Percentiles rank a stretch among this genome's conserved stretches.
Conservation (phyloP, 23 red algal species). For the Gracilariopsis chorda region DNA sequence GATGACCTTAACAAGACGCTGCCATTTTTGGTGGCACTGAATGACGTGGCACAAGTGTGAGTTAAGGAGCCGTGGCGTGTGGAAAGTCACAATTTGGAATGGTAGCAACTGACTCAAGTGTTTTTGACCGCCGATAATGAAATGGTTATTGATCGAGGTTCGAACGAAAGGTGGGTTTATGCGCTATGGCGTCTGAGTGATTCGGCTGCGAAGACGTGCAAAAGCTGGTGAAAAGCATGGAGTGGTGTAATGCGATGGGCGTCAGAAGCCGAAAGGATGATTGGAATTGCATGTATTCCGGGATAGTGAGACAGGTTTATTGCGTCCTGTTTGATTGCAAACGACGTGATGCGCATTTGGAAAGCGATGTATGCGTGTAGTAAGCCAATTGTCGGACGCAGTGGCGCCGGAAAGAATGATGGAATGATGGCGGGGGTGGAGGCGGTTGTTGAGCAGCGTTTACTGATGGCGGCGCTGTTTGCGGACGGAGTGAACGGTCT, state of each 20-base stretch:
- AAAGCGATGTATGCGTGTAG: constrained; percentile 73
- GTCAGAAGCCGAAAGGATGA: constrained; percentile 71
- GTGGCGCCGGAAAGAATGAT: too few relatives aligned
- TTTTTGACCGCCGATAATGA: constrained; percentile 56
- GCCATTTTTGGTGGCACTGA: too few relatives aligned
- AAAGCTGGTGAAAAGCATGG: constrained; percentile 59
- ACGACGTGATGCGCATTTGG: constrained; percentile 60
- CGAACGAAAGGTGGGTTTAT: too few relatives aligned
- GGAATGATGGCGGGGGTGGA: too few relatives aligned
- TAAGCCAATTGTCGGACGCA: constrained; percentile 40
- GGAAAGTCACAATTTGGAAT: constrained; percentile 57
- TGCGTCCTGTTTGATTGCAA: constrained; percentile 56
- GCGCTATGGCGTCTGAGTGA: constrained; percentile 45
- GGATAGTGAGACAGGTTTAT: constrained; percentile 17
- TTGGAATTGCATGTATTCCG: background rate
- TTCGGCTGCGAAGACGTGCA: constrained; percentile 49
- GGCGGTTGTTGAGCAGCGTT: too few relatives aligned
- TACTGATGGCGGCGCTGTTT: too few relatives aligned
- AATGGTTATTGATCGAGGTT: too few relatives aligned
- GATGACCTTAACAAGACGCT: too few relatives aligned
- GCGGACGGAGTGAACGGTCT: too few relatives aligned
- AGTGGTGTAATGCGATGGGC: constrained; percentile 45
- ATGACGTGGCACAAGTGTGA: too few relatives aligned
- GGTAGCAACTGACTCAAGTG: constrained; percentile 66
- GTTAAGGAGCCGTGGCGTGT: too few relatives aligned